phyloP scores from a whole-genome alignment of 495 filamentous ascomycete species.

The Talaromyces stipitatus region DNA sequence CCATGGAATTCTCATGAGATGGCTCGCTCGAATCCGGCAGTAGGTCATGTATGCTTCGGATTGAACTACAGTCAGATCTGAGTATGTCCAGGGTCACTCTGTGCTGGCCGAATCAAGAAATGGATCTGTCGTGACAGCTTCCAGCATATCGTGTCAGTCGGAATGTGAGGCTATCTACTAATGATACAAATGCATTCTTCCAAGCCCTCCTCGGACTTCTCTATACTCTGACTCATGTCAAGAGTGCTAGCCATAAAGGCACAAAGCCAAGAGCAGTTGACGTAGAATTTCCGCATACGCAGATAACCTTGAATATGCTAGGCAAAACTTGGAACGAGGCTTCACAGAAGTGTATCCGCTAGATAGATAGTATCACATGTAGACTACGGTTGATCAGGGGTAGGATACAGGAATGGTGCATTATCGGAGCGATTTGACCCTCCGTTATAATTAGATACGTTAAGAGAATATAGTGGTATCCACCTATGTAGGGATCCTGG shows the following conservation, averaged over 20 bases:
- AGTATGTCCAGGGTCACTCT: too few species aligned
- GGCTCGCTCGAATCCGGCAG: background rate
- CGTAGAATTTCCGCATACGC: background rate
- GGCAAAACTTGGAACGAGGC: background rate
- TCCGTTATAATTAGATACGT: background rate
- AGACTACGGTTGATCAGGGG: background rate
- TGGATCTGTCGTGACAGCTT: too few species aligned
- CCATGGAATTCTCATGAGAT: background rate
- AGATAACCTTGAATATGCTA: background rate
- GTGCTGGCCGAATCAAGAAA: too few species aligned
- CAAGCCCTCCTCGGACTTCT: background rate
- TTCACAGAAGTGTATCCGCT: background rate
- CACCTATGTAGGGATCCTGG: background rate
- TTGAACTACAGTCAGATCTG: too few species aligned
- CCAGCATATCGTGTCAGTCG: too few species aligned
- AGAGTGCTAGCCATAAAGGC: background rate
- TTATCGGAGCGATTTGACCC: background rate
- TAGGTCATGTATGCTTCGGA: background rate
- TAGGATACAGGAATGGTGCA: background rate
- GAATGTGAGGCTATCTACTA: background rate
- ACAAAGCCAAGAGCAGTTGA: background rate
- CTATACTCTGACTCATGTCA: background rate
- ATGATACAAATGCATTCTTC: background rate
- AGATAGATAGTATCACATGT: background rate
- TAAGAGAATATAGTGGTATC: background rate